These are phyloP conservation scores for Aureobasidium mangrovei DNA, from an alignment of 2,329 filamentous ascomycete species.

Conservation along the genomic window DNA sequence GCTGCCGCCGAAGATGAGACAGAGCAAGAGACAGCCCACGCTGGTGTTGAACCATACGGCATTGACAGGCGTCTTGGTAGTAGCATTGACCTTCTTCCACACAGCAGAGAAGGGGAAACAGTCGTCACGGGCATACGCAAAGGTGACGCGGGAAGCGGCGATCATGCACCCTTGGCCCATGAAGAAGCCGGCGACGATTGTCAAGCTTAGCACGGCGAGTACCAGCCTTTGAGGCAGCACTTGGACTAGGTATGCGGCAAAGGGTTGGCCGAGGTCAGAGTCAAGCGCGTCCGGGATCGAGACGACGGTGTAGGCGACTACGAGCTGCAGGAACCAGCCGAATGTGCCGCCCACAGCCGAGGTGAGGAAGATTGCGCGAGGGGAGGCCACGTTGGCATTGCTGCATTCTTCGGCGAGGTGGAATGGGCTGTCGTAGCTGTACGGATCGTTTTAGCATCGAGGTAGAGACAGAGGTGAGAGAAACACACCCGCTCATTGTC, in stretches of 20 bases:
- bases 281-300: constrained; percentile 51
- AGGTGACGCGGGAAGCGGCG: constrained; percentile 33
- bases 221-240: constrained; percentile 52
- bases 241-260: constrained; percentile 61
- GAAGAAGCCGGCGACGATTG: constrained; percentile 59
- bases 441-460: neutral
- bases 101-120: constrained; percentile 54
- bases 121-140: constrained; percentile 62
- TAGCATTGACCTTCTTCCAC: constrained; percentile 52
- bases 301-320: constrained; percentile 58
- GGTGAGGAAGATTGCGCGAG: constrained; percentile 63
- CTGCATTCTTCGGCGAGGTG: constrained; percentile 69
- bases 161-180: constrained; percentile 71
- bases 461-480: neutral
- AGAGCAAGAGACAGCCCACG: constrained; percentile 51
- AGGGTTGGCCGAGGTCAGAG: constrained; percentile 59
- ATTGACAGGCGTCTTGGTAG: constrained; percentile 59
- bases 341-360: constrained; percentile 56
- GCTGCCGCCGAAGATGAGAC: constrained; percentile 57
- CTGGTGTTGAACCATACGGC: constrained; percentile 58
- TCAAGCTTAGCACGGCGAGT: constrained; percentile 54
- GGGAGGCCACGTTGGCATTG: constrained; percentile 61
- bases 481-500: constrained; percentile 42
- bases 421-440: constrained; percentile 59
- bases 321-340: constrained; percentile 65